Conservation (phyloP, 2,329 filamentous ascomycete species). For the Stagonosporopsis cucurbitacearum region DNA sequence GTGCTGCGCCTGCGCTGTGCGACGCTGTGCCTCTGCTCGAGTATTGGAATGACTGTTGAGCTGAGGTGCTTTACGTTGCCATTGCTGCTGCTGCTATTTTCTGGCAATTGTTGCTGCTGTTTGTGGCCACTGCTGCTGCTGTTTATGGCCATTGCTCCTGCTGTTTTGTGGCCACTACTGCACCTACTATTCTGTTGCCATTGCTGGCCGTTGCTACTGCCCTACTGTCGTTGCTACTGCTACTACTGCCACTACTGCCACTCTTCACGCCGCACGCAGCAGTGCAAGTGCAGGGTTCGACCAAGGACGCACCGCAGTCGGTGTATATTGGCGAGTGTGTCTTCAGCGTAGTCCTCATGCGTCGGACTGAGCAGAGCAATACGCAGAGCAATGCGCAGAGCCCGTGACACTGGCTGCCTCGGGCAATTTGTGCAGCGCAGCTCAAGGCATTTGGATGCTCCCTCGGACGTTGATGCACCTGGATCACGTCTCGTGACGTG, state of each 20-base stretch:
- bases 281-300: conserved; percentile 9
- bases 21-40: conserved; percentile 14
- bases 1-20: conserved; percentile 35
- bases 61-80: too few species aligned
- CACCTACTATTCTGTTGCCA: too few species aligned
- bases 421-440: background rate
- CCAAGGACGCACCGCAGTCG: conserved; percentile 6
- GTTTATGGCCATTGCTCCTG: too few species aligned
- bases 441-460: background rate
- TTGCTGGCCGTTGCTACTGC: too few species aligned
- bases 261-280: conserved; percentile 8
- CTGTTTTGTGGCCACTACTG: too few species aligned
- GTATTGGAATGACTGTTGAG: too few species aligned
- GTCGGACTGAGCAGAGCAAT: background rate
- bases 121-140: too few species aligned
- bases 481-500: conserved; percentile 6
- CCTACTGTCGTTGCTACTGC: too few species aligned
- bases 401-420: background rate
- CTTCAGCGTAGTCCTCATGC: conserved; percentile 6
- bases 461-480: background rate
- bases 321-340: conserved; percentile 14
- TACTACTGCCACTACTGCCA: conserved; percentile 12
- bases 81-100: too few species aligned
- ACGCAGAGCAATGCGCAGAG: background rate
- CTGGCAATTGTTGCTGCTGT: too few species aligned